phyloP scores from a whole-genome alignment of 2,329 filamentous ascomycete species.

The Cladorrhinum sp. region DNA sequence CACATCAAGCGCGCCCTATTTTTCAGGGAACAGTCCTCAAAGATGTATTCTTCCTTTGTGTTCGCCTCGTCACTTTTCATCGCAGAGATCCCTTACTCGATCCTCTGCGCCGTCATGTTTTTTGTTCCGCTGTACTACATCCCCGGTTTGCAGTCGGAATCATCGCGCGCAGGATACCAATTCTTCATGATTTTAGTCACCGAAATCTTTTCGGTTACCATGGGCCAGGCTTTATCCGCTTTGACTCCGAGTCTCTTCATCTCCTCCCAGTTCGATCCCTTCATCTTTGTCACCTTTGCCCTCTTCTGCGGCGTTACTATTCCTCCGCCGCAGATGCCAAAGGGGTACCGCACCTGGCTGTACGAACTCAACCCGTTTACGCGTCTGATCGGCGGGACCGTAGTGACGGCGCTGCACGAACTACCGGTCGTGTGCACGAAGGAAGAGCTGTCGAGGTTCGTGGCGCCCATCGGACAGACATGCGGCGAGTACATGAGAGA shows the following conservation, averaged over 20 bases:
- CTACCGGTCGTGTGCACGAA: conserved; percentile 59
- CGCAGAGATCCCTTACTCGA: conserved; percentile 79
- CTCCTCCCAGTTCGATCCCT: conserved; percentile 75
- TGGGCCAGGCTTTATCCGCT: conserved; percentile 73
- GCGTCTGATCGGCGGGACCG: conserved; percentile 74
- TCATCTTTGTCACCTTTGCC: conserved; percentile 77
- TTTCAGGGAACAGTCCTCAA: conserved; percentile 80
- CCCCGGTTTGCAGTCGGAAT: conserved; percentile 64
- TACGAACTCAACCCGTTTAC: conserved; percentile 84
- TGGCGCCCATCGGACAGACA: conserved; percentile 59
- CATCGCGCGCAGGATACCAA: conserved; percentile 74
- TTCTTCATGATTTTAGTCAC: conserved; percentile 83
- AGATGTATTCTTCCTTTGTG: conserved; percentile 79
- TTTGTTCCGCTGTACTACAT: conserved; percentile 84
- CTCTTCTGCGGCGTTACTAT: conserved; percentile 88
- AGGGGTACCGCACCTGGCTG: conserved; percentile 76
- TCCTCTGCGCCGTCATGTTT: conserved; percentile 76
- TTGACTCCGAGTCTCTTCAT: conserved; percentile 78
- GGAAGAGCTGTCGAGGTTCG: conserved; percentile 65
- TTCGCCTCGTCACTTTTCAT: conserved; percentile 77
- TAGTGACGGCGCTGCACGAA: conserved; percentile 71
- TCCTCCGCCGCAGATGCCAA: conserved; percentile 71
- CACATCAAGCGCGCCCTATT: conserved; percentile 76
- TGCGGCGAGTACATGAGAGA: conserved; percentile 73
- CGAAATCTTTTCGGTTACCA: conserved; percentile 77